Evolutionary conservation across 2,329 filamentous ascomycete species (phyloP), one percentile per base, ranked within the genome.

Genomic region (Trichoderma oligosporum): DNA sequence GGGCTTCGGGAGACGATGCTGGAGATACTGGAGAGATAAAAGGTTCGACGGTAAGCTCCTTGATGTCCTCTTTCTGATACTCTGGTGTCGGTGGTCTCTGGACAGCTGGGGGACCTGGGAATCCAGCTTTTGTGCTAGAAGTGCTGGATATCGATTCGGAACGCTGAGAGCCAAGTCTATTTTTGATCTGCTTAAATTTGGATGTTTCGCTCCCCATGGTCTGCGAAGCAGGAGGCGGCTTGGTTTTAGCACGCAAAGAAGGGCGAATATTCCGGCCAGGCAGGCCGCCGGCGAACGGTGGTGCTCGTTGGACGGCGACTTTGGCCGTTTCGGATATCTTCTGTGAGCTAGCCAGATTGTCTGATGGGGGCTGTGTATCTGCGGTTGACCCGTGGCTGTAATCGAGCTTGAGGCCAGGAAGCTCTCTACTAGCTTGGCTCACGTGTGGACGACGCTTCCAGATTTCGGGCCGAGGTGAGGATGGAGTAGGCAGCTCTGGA

Each of bases 381-480:
- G 74, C 74, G 4, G 79, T 81, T 18, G 79, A 82, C 35, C 79
- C 78, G 68, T 81, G 74, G 56, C 77, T 81, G 38, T 69, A 64
- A 47, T 75, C 65, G 54, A 83, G 70, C 59, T 78, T 78, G 49
- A 83, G 74, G 57, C 77, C 74, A 7, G 78, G 68, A 4, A 82
- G 72, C 45, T 77, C 74, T 31, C 78, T 66, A 60, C 69, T 74
- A 52, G 73, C 72, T 54, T 81, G 77, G 55, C 72, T 72, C 65
- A 78, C 82, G 24, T 76, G 68, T 12, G 79, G 80, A 44, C 81
- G 76, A 52, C 81, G 74, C 57, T 75, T 74, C 80, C 79, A 82
- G 44, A 76, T 66, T 46, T 75, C 68, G 41, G 67, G 64, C 27
- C 68, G 66, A 25, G 65, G 64, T 22, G 70, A 63, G 14, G 70